phyloP scores from a whole-genome alignment of 148 eudicot genomes.

The Silene conica region DNA sequence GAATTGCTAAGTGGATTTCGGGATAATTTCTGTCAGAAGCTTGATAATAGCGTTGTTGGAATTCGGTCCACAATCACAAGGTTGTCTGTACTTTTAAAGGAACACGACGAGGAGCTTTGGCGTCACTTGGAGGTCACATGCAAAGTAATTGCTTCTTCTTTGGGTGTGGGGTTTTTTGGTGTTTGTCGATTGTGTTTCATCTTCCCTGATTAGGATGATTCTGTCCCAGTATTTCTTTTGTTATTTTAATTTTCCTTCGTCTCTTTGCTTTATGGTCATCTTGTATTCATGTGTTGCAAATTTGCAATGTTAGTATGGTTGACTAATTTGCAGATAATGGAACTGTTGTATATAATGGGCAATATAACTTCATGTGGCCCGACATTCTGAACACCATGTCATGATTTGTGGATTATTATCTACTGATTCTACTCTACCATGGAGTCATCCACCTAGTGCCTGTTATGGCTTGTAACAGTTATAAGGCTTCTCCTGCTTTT shows the following conservation, averaged over 20 bases:
- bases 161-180: not conserved
- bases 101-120: conserved; percentile 98
- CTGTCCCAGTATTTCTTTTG: conserved; percentile 2
- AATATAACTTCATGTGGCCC: not conserved
- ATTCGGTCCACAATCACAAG: conserved; percentile 88
- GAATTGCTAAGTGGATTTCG: conserved; percentile 89
- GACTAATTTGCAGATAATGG: not conserved
- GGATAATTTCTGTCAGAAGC: conserved; percentile 91
- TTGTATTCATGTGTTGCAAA: not conserved
- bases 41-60: conserved; percentile 94
- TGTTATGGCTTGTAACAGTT: not conserved
- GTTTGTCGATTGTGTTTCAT: not conserved
- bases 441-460: not conserved
- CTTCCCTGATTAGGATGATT: not conserved
- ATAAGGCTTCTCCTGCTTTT: conserved; percentile 3
- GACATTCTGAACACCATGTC: not conserved
- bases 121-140: conserved; percentile 97
- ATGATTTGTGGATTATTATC: not conserved
- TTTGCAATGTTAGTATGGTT: not conserved
- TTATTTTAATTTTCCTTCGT: not conserved
- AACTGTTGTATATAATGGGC: not conserved
- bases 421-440: not conserved
- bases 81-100: conserved; percentile 72
- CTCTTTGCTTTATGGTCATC: not conserved
- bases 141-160: conserved; percentile 45